Percentiles rank a stretch among this genome's conserved stretches.
Evolutionary conservation across 768 basidiomycete genomes (phyloP).

Genomic region (Mycena kentingensis): DNA sequence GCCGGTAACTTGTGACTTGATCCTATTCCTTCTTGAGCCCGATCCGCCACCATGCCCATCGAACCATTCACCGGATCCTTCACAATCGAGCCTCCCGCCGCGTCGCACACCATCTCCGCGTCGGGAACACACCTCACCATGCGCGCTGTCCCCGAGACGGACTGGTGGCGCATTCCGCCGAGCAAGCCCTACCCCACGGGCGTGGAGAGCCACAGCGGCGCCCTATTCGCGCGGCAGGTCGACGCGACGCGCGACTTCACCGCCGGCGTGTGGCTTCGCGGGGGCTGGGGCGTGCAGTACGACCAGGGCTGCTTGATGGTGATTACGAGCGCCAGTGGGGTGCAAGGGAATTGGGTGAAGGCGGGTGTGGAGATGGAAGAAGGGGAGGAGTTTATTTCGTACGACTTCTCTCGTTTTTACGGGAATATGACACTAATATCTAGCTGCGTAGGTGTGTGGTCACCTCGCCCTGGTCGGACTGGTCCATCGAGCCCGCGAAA

Average conservation of each 20-base stretch:
- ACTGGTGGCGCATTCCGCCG: not conserved
- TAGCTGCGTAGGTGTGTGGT: conserved; percentile 13
- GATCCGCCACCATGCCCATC: not conserved
- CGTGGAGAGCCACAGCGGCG: conserved; percentile 6
- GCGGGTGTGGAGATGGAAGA: conserved; percentile 15
- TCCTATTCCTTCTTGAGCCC: not conserved
- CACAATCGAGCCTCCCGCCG: not conserved
- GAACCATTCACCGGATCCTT: not conserved
- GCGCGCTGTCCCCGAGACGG: not conserved
- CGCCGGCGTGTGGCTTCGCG: conserved; percentile 13
- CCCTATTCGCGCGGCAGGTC: conserved; percentile 2
- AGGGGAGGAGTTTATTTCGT: conserved; percentile 13
- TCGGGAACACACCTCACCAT: not conserved
- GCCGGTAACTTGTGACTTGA: no score
- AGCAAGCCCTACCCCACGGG: not conserved
- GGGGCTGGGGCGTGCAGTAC: conserved; percentile 12
- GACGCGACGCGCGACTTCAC: conserved; percentile 2
- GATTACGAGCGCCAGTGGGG: not conserved
- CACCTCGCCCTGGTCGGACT: conserved; percentile 14
- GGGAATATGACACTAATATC: not conserved
- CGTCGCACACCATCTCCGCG: not conserved
- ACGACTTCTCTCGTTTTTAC: not conserved
- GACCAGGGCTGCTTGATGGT: conserved; percentile 15
- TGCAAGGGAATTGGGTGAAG: conserved; percentile 9
- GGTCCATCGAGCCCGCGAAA: conserved; percentile 9